phyloP scores from a whole-genome alignment of 2,329 filamentous ascomycete genomes.

The Arthrobotrys iridis region DNA sequence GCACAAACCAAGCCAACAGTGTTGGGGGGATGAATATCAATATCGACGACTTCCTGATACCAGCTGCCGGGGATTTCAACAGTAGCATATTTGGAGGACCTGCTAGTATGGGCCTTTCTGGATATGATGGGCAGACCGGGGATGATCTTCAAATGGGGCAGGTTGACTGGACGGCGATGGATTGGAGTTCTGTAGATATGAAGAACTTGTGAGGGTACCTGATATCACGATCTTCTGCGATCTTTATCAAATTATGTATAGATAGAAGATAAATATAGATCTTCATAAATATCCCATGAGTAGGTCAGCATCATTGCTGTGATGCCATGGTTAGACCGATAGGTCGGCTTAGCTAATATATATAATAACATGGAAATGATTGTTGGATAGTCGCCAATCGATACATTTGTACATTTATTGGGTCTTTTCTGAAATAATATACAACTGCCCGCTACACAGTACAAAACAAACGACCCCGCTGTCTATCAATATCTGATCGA shows the following conservation, averaged over 20 bases:
- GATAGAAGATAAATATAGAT: too few relatives aligned
- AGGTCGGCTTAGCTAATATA: too few relatives aligned
- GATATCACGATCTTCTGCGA: not conserved
- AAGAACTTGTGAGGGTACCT: not conserved
- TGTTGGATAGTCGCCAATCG: too few relatives aligned
- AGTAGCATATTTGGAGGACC: slow-evolving; percentile 1
- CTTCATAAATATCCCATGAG: too few relatives aligned
- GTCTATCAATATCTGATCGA: too few relatives aligned
- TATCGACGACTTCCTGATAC: slow-evolving; percentile 55
- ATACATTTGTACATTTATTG: too few relatives aligned
- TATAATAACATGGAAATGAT: too few relatives aligned
- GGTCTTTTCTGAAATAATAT: too few relatives aligned
- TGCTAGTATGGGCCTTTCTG: slow-evolving; percentile 48
- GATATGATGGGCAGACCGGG: slow-evolving; percentile 19
- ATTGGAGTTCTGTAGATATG: slow-evolving; percentile 57
- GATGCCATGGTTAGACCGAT: too few relatives aligned
- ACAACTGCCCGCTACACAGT: too few relatives aligned
- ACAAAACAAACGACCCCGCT: too few relatives aligned
- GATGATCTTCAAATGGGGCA: slow-evolving; percentile 57
- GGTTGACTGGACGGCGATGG: slow-evolving; percentile 58
- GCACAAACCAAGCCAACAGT: slow-evolving; percentile 19
- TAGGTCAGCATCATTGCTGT: too few relatives aligned
- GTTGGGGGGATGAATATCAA: slow-evolving; percentile 49
- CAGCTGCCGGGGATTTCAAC: slow-evolving; percentile 41
- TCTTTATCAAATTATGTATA: not conserved